Conservation (phyloP, 768 basidiomycete species). For the Dentipellis fragilis region DNA sequence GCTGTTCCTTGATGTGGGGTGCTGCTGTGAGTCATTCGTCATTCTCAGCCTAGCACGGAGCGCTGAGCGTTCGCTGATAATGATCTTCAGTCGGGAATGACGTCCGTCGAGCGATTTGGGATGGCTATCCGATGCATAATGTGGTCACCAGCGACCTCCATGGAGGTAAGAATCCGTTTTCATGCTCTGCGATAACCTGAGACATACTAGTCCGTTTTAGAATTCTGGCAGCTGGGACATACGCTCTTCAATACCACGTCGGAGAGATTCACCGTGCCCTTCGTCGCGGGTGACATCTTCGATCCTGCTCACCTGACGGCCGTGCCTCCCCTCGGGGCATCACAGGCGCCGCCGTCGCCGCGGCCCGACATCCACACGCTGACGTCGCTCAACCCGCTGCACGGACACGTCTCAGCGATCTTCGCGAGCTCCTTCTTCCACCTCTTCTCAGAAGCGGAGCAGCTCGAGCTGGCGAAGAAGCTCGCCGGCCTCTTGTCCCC, state of each 20-base stretch:
- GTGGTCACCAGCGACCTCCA: not conserved
- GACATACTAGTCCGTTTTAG: not conserved
- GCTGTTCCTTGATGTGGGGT: not conserved
- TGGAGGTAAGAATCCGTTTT: not conserved
- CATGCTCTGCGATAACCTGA: not conserved
- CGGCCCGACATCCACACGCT: constrained; percentile 21
- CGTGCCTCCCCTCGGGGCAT: not conserved
- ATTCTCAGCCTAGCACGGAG: too few relatives aligned
- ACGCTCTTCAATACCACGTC: not conserved
- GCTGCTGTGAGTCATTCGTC: not conserved
- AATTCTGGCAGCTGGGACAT: not conserved
- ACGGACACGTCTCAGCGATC: constrained; percentile 35
- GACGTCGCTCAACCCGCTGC: constrained; percentile 33
- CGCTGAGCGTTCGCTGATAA: not conserved
- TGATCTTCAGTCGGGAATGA: not conserved
- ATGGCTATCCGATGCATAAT: not conserved
- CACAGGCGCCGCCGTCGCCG: constrained; percentile 13
- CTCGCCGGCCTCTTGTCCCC: constrained; percentile 33
- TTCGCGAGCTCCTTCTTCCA: constrained; percentile 41
- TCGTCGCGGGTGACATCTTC: not conserved
- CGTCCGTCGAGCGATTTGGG: not conserved
- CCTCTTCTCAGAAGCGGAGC: constrained; percentile 32
- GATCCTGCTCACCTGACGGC: not conserved
- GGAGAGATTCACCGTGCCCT: not conserved
- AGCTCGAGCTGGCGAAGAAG: constrained; percentile 30